Base-by-base conservation (phyloP, 2,329 filamentous ascomycete species). In the Aspergillus felis region DNA sequence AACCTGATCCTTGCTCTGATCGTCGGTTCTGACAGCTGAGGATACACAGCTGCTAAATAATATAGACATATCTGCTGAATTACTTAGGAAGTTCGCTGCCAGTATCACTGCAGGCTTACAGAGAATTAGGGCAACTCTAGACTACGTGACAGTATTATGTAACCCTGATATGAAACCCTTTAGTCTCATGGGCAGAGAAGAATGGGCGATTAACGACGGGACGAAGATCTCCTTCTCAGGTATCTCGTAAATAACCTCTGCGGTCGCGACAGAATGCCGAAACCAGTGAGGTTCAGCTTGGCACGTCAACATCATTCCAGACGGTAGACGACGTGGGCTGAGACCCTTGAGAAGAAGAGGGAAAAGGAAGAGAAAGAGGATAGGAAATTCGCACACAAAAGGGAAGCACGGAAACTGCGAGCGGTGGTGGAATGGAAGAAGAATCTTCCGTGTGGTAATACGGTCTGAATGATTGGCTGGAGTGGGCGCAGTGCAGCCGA, bases 181-280 rank as follows among this genome's bases (percentile, higher is more conserved):
- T 67, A 64, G 66, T 70, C 69, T 74, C 76, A 77, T 78, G 61
- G 76, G 68, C 58, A 76, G 76, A 76, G 69, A 69, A 70, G 70
- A 76, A 72, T 73, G 76, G 74, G 76, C 76, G 76, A 79, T 79
- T 79, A 79, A 79, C 76, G 75, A 78, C 76, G 75, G 76, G 76
- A 68, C 61, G 61, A 56, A 47, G 14, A 44, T 68, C 63, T 74
- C 70, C 70, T 69, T 78, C 75, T 77, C 62, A 67, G 73, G 65
- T 68, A 72, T 74, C 66, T 62, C 63, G 25, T 25, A 17, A 66
- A 62, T 61, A 67, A 71, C 74, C 74, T 72, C 70, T 62, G 66
- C 66, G 66, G 68, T 72, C 68, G 68, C 74, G 73, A 76, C 76
- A 78, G 75, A 76, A 77, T 73, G 76, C 69, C 76, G 75, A 69